Percentiles rank a stretch among this genome's conserved stretches.
These are phyloP conservation scores for Suhomyces guaymorum DNA, from an alignment of 1,139 yeast species.

Conservation along the genomic window DNA sequence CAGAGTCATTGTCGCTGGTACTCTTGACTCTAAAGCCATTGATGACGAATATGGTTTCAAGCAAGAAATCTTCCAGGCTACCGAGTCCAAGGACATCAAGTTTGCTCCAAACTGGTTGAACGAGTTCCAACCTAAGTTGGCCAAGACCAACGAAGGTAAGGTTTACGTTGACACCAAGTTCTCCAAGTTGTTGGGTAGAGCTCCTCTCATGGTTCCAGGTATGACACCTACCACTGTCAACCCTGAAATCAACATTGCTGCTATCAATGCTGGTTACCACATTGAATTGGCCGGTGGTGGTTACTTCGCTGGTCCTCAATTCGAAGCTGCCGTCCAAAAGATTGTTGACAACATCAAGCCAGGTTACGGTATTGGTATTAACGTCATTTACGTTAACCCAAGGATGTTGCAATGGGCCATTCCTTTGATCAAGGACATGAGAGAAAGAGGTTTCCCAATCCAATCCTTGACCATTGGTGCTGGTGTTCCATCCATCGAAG, in stretches of 20 bases:
- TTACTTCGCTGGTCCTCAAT: slow-evolving; percentile 70
- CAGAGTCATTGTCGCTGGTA: slow-evolving; percentile 90
- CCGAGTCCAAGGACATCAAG: slow-evolving; percentile 57
- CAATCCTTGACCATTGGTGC: slow-evolving; percentile 98
- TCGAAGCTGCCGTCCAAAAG: slow-evolving; percentile 74
- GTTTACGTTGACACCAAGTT: slow-evolving; percentile 90
- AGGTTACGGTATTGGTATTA: slow-evolving; percentile 88
- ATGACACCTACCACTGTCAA: slow-evolving; percentile 98
- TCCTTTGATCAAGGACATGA: slow-evolving; percentile 85
- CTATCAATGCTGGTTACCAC: slow-evolving; percentile 94
- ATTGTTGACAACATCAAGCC: slow-evolving; percentile 68
- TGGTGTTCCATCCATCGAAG: slow-evolving; percentile 98
- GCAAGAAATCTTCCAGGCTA: slow-evolving; percentile 85
- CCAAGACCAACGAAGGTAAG: slow-evolving; percentile 70
- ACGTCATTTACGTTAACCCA: slow-evolving; percentile 94
- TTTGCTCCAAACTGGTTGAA: slow-evolving; percentile 90
- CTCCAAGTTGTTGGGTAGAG: slow-evolving; percentile 87
- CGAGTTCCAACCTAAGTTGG: slow-evolving; percentile 84
- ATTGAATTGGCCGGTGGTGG: slow-evolving; percentile 99
- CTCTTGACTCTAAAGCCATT: slow-evolving; percentile 61
- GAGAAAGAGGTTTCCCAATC: slow-evolving; percentile 91
- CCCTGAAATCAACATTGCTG: slow-evolving; percentile 90
- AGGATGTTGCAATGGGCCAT: slow-evolving; percentile 98
- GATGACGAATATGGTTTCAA: slow-evolving; percentile 92
- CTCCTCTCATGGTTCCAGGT: slow-evolving; percentile 98